A percentile compares a stretch with the other conserved stretches of the same genome.
phyloP scores from a whole-genome alignment of 495 filamentous ascomycete genomes.

The Penicillium bovifimosum region DNA sequence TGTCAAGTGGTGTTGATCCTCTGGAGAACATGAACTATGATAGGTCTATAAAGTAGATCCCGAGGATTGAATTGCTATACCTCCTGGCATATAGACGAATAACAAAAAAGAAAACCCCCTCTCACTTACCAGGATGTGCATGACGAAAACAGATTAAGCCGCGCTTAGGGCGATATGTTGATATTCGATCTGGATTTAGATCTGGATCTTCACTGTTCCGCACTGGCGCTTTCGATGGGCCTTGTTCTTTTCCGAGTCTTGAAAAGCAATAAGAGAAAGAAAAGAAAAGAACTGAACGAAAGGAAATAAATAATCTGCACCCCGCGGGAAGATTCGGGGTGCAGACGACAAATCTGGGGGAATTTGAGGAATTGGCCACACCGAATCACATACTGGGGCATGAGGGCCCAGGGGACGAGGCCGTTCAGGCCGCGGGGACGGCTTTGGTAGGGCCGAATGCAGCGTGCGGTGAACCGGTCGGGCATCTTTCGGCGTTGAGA shows the following conservation, averaged over 20 bases:
- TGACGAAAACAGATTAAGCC: conserved; percentile 17
- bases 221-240: background rate
- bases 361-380: conserved; percentile 14
- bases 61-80: background rate
- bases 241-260: background rate
- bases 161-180: conserved; percentile 12
- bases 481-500: background rate
- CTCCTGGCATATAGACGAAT: background rate
- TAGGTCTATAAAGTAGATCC: background rate
- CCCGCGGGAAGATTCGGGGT: conserved; percentile 2
- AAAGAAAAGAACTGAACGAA: background rate
- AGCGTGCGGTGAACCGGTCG: conserved; percentile 39
- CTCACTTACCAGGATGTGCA: conserved; percentile 46
- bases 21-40: background rate
- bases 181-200: conserved; percentile 1
- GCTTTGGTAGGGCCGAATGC: conserved; percentile 25
- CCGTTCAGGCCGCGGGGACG: conserved; percentile 28
- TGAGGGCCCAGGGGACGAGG: conserved; percentile 27
- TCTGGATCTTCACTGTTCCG: background rate
- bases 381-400: conserved; percentile 11
- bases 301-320: background rate
- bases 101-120: background rate
- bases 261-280: background rate
- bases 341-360: conserved; percentile 7
- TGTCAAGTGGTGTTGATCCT: background rate